Conservation (phyloP, 495 filamentous ascomycete genomes). For the Hyaloscypha finlandica region DNA sequence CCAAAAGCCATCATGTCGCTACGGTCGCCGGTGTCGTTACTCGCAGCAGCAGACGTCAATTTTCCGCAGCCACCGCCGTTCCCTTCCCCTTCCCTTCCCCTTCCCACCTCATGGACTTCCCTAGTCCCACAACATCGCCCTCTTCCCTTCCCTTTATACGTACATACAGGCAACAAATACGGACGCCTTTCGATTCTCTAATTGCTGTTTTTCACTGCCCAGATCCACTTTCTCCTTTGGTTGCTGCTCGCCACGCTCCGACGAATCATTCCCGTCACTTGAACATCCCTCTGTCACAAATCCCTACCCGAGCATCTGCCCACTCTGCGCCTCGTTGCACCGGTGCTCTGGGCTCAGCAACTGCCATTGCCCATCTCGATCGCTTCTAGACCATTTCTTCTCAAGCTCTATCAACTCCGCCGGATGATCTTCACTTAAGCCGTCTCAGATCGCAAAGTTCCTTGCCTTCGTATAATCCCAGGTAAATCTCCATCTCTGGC, state of each 20-base stretch:
- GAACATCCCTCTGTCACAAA: background rate
- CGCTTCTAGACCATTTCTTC: constrained; percentile 2
- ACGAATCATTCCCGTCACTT: constrained; percentile 7
- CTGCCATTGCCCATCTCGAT: constrained; percentile 8
- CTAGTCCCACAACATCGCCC: constrained; percentile 4
- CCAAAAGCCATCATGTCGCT: too few relatives aligned
- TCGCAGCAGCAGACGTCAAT: background rate
- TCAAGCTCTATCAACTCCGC: background rate
- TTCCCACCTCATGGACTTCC: constrained; percentile 4
- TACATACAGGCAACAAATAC: constrained; percentile 32
- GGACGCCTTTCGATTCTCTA: constrained; percentile 32
- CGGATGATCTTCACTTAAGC: background rate
- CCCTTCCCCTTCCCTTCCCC: constrained; percentile 4
- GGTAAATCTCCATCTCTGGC: constrained; percentile 5
- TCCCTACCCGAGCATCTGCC: constrained; percentile 5
- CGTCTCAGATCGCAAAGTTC: background rate
- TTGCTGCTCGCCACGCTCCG: constrained; percentile 5
- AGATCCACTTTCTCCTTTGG: constrained; percentile 6
- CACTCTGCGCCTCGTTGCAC: constrained; percentile 1
- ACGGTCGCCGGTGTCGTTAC: background rate
- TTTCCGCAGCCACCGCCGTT: constrained; percentile 12
- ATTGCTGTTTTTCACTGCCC: constrained; percentile 14
- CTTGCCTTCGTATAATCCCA: background rate
- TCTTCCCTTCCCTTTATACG: constrained; percentile 20
- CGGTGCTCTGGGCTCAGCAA: background rate